Percentiles rank a stretch among this genome's conserved stretches.
These are phyloP conservation scores for Fusarium nelsonii DNA, from an alignment of 2,329 filamentous ascomycete species.

Conservation along the genomic window DNA sequence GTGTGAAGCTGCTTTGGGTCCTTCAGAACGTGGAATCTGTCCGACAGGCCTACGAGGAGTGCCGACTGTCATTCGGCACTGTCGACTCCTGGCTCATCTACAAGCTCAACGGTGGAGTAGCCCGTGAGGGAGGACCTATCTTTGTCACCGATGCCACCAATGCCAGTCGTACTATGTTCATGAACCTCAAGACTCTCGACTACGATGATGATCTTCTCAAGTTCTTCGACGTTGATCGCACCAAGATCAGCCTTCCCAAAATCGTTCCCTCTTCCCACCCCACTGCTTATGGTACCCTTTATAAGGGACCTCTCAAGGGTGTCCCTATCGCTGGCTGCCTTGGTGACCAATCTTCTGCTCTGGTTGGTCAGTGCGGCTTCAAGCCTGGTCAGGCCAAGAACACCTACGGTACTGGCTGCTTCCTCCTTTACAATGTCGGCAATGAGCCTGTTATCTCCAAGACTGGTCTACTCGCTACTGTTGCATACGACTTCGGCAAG, in stretches of 20 bases:
- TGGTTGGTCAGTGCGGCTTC: slow-evolving; percentile 90
- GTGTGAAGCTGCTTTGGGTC: slow-evolving; percentile 87
- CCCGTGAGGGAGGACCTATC: slow-evolving; percentile 66
- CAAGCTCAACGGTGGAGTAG: slow-evolving; percentile 79
- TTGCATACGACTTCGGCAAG: slow-evolving; percentile 83
- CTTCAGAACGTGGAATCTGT: slow-evolving; percentile 78
- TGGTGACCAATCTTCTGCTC: slow-evolving; percentile 86
- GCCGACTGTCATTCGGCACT: slow-evolving; percentile 84
- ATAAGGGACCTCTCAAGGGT: slow-evolving; percentile 74
- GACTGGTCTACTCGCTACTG: slow-evolving; percentile 85
- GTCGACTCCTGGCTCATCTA: slow-evolving; percentile 91
- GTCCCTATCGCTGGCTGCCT: slow-evolving; percentile 84
- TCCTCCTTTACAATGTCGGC: slow-evolving; percentile 90
- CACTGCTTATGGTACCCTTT: slow-evolving; percentile 77
- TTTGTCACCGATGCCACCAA: slow-evolving; percentile 90
- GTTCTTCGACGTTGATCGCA: slow-evolving; percentile 79
- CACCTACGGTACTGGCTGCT: slow-evolving; percentile 91
- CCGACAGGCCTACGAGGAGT: slow-evolving; percentile 79
- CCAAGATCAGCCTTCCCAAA: slow-evolving; percentile 80
- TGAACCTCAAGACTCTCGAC: slow-evolving; percentile 83
- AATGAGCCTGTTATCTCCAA: slow-evolving; percentile 86
- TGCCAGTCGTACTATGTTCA: slow-evolving; percentile 93
- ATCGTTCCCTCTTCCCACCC: slow-evolving; percentile 85
- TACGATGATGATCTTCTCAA: slow-evolving; percentile 82
- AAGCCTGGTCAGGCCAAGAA: slow-evolving; percentile 87